Base-by-base conservation (phyloP, 2,329 filamentous ascomycete genomes). In the Septoria petroselini region DNA sequence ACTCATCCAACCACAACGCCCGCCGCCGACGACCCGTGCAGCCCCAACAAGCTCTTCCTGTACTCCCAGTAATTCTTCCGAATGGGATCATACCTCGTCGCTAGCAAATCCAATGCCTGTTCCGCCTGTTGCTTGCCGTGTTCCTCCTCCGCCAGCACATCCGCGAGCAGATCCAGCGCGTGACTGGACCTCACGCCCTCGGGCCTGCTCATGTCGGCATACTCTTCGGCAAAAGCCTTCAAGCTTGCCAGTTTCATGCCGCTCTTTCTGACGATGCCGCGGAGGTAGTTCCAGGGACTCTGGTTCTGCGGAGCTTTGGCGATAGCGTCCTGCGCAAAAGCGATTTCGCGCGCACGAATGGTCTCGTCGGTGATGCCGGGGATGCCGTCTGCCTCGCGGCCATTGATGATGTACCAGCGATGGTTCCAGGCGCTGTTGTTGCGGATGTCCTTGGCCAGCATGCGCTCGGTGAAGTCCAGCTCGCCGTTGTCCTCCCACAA, bases 341-440 rank as follows among this genome's bases (percentile, higher is more conserved):
- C 73, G 31, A 95, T 70, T 73, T 98, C 93, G 27, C 85, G 76
- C 55, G 90, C 81, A 37, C 93, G 71, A 6, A 89, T 69, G 1
- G 77, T 77, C 19, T 76, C 72, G 57, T 58, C 72, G 63, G 51
- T 69, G 53, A 62, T 70, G 58, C 58, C 68, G 47, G 65, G 55
- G 18, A 59, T 68, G 57, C 56, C 68, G 50, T 69, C 64, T 33
- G 30, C 52, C 27, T 67, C 66, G 8, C 75, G 78, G 74, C 67
- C 80, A 79, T 96, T 95, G 14, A 91, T 82, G n/a, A 97, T 68
- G 68, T 91, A 95, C 76, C 93, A 97, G 43, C 93, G 84, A 74
- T 98, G 91, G 58, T 91, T 94, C 93, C 93, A 98, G 12, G 91
- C 93, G 37, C 87, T 93, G 70, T 98, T 98, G 73, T 98, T 98